A percentile compares a stretch with the other conserved stretches of the same genome.
Evolutionary conservation across 805 yeast species (phyloP).

Genomic region (Brettanomyces nanus): DNA sequence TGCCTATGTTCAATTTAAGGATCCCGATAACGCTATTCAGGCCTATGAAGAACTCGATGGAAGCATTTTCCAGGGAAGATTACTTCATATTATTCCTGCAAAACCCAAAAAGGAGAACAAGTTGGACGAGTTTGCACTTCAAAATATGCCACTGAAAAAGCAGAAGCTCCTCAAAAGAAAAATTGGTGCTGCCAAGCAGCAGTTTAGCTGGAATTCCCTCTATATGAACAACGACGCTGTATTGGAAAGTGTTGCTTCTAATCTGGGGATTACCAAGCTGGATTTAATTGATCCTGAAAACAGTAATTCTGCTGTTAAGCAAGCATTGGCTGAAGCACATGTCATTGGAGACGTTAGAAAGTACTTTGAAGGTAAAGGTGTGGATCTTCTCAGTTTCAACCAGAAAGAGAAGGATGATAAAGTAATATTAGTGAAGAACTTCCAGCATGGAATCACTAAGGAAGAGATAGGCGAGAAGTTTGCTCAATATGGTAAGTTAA

Average conservation of each 20-base stretch:
- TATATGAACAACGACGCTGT: constrained; percentile 90
- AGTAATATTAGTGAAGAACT: constrained; percentile 78
- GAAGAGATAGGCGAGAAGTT: constrained; percentile 81
- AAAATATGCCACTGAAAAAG: constrained; percentile 86
- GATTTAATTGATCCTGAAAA: constrained; percentile 83
- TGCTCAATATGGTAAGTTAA: constrained; percentile 68
- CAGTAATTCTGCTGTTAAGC: constrained; percentile 85
- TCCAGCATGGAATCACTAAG: constrained; percentile 77
- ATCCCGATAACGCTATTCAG: constrained; percentile 60
- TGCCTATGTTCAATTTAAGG: constrained; percentile 71
- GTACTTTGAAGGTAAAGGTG: constrained; percentile 78
- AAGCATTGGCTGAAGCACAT: constrained; percentile 95
- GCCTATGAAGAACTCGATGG: constrained; percentile 77
- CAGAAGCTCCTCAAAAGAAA: constrained; percentile 80
- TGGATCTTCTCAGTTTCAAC: constrained; percentile 69
- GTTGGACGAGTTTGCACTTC: constrained; percentile 83
- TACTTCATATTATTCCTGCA: constrained; percentile 83
- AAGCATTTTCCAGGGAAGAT: constrained; percentile 87
- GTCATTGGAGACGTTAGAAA: constrained; percentile 86
- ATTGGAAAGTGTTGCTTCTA: constrained; percentile 77
- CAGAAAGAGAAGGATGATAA: constrained; percentile 69
- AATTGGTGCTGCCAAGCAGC: constrained; percentile 74
- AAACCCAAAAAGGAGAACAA: constrained; percentile 73
- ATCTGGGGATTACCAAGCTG: constrained; percentile 75
- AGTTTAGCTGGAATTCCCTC: constrained; percentile 92